Evolutionary conservation across 495 filamentous ascomycete species (phyloP), one percentile per base, ranked within the genome.

Genomic region (Opeltia flavorubescens): DNA sequence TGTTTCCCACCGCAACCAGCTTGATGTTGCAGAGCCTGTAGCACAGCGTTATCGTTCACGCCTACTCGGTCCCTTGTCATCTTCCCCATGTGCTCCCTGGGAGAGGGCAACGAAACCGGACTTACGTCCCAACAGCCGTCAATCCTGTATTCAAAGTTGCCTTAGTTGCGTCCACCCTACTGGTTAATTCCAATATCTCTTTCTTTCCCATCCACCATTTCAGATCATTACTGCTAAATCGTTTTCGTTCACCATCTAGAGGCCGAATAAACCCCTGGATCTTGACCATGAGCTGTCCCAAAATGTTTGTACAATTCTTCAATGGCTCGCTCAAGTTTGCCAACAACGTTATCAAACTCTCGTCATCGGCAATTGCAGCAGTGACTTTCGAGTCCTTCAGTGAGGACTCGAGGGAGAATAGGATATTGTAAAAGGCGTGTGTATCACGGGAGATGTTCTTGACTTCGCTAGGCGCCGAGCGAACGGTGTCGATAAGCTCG

Each of bases 161-260:
- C 20, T 49, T 53, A 11, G 25, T 47, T 2, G 40, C 25, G 11
- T 49, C 46, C 1, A 53, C 31, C 6, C 42, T 39, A 15, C 5
- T 21, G 11, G 18, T 45, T 7, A 42, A 33, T 12, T 43, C 34
- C 26, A n/a, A 36, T 17, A 53, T 21, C 20, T 40, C 35, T 25
- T 46, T 53, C 26, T 42, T 49, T 18, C 20, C 30, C 13, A 53
- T 46, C 23, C 30, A 36, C 51, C 51, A 53, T 24, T 40, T 30
- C 18, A 49, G 20, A 27, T 49, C 47, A 17, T 28, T 26, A 23
- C 30, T 28, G 31, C 45, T 52, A 20, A 52, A 44, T 27, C 42
- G 30, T 2, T 24, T 18, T 9, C 31, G 18, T 2, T 47, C 51
- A 20, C 49, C 47, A 15, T 35, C 15, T 9, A 39, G 15, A 9